A percentile compares a stretch with the other conserved stretches of the same genome.
phyloP scores from a whole-genome alignment of 352 stramenopile genomes.

The Phytophthora pluvialis region DNA sequence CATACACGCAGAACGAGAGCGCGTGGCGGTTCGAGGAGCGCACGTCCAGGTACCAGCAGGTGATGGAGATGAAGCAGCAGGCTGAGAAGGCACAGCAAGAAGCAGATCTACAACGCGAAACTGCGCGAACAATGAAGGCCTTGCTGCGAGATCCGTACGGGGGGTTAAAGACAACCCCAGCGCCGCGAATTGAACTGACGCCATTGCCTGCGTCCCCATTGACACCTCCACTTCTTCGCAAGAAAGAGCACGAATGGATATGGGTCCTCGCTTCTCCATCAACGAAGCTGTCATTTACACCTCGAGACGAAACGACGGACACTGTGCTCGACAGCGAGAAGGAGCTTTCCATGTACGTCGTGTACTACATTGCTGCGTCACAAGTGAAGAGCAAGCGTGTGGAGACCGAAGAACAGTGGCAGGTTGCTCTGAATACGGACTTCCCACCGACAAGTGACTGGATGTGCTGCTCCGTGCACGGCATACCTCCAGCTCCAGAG shows the following conservation, averaged over 20 bases:
- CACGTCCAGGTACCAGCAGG: conserved; percentile 51
- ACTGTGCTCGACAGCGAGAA: conserved; percentile 51
- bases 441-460: conserved; percentile 54
- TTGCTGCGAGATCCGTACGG: conserved; percentile 55
- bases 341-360: conserved; percentile 66
- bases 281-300: conserved; percentile 56
- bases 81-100: conserved; percentile 49
- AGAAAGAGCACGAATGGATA: conserved; percentile 37
- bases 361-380: conserved; percentile 71
- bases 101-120: conserved; percentile 47
- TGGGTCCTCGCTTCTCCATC: conserved; percentile 64
- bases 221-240: neutral
- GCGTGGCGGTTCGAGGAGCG: conserved; percentile 74
- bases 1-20: conserved; percentile 63
- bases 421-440: conserved; percentile 20
- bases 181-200: neutral
- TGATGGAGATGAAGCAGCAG: conserved; percentile 60
- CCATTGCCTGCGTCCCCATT: neutral
- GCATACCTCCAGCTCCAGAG: conserved; percentile 41
- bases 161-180: conserved; percentile 11
- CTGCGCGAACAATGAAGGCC: conserved; percentile 35
- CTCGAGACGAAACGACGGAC: conserved; percentile 38
- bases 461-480: conserved; percentile 62
- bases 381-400: conserved; percentile 15
- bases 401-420: conserved; percentile 25